Base-by-base conservation (phyloP, 371 early-diverging fungal genomes). In the Mucor mucedo region DNA sequence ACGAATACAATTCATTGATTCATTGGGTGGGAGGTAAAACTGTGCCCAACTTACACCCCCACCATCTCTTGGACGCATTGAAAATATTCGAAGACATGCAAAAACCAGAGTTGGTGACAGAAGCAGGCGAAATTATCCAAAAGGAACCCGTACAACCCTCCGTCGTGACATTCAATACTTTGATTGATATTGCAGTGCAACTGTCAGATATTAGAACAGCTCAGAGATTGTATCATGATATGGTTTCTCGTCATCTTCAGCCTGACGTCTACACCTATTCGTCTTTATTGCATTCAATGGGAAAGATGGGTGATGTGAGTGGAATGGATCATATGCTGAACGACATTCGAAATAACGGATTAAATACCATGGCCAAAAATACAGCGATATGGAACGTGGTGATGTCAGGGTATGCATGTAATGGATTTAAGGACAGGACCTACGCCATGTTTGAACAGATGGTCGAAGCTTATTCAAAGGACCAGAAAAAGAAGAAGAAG, bases 181-280 rank as follows among this genome's bases (percentile, higher is more conserved):
- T 82, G 5, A 79, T 82, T 48, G 68, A 74, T 38, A 72, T 79
- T 44, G 82, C 82, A 40, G 70, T 76, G 1, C 66, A 75, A 41
- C 40, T 76, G 1, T 59, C 66, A n/a, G 82, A 82, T 48, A 48
- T 77, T 6, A 61, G 73, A 5, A 77, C 76, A 33, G 77, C 82
- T 11, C 79, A 82, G 48, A 77, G 74, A 27, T 63, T 82, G 13
- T 82, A 82, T 66, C 73, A 79, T 47, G 76, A 76, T 14, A 79
- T 82, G 79, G 38, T 76, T 11, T 74, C 82, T 4, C 68, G 70
- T 30, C 69, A 55, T 2, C 47, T 82, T 5, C 58, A 62, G 13
- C 76, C 82, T 0, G 78, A 82, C 33, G 62, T 30, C 6, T 73
- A 65, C 21, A 82, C 82, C 1, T 82, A 79, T 39, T 62, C 79